Percentiles rank a stretch among this genome's conserved stretches.
phyloP scores from a whole-genome alignment of 768 basidiomycete species.

The Panellus pusillus region DNA sequence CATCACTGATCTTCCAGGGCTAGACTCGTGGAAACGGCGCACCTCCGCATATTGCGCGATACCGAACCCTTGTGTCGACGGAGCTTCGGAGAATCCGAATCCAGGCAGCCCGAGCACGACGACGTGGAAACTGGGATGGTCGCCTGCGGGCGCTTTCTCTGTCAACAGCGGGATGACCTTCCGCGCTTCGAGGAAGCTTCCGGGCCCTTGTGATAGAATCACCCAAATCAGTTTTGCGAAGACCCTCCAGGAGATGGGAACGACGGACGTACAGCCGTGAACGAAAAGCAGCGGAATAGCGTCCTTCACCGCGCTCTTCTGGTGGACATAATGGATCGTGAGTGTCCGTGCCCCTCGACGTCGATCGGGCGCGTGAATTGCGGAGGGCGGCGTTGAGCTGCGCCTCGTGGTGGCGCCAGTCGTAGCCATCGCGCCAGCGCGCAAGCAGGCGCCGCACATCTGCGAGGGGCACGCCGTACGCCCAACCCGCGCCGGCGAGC shows the following conservation, averaged over 20 bases:
- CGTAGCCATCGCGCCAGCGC: slow-evolving; percentile 13
- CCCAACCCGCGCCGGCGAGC: slow-evolving; percentile 11
- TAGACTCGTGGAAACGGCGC: too few relatives aligned
- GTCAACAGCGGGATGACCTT: slow-evolving; percentile 59
- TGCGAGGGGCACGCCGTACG: slow-evolving; percentile 11
- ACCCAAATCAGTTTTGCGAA: background rate
- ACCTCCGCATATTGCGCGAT: slow-evolving; percentile 52
- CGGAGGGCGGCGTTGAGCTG: slow-evolving; percentile 8
- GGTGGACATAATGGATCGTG: slow-evolving; percentile 9
- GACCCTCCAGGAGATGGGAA: too few relatives aligned
- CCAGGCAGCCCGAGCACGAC: too few relatives aligned
- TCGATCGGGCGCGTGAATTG: slow-evolving; percentile 10
- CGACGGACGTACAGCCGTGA: slow-evolving; percentile 8
- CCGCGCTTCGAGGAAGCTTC: slow-evolving; percentile 54
- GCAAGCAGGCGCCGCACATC: slow-evolving; percentile 8
- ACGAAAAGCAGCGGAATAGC: slow-evolving; percentile 13
- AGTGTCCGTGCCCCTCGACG: slow-evolving; percentile 12
- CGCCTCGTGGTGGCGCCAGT: slow-evolving; percentile 10
- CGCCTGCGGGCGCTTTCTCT: slow-evolving; percentile 29
- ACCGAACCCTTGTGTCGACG: slow-evolving; percentile 49
- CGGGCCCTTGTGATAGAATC: slow-evolving; percentile 56
- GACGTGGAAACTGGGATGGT: too few relatives aligned
- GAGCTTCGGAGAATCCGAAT: slow-evolving; percentile 64
- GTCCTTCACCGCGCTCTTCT: background rate
- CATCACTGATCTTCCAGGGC: too few relatives aligned